A percentile compares a stretch with the other conserved stretches of the same genome.
These are phyloP conservation scores for Neofusicoccum parvum DNA, from an alignment of 2,329 filamentous ascomycete species.

Conservation along the genomic window DNA sequence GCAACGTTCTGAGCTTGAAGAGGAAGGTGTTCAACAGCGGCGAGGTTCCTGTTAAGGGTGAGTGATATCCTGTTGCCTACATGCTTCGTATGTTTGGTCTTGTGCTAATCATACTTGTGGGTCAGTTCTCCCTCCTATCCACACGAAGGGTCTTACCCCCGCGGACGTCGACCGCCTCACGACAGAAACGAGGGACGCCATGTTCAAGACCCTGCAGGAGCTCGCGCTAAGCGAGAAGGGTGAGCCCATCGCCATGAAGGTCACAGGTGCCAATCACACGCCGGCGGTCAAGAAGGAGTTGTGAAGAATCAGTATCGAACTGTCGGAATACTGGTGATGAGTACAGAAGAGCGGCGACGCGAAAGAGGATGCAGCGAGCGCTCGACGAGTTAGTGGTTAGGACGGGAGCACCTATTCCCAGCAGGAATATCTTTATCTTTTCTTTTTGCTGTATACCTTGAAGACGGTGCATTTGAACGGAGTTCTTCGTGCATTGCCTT, in stretches of 20 bases:
- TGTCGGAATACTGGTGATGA: too few relatives aligned
- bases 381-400: too few relatives aligned
- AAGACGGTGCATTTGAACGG: too few relatives aligned
- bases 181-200: conserved; percentile 35
- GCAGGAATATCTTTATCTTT: too few relatives aligned
- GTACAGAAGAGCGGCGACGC: too few relatives aligned
- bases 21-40: conserved; percentile 45
- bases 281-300: conserved; percentile 19
- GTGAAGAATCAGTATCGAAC: background rate
- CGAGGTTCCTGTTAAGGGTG: conserved; percentile 56
- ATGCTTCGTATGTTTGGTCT: background rate
- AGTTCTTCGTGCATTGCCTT: too few relatives aligned
- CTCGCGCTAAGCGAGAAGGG: conserved; percentile 31
- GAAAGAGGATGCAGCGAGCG: too few relatives aligned
- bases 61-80: background rate
- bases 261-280: background rate
- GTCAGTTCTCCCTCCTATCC: conserved; percentile 37
- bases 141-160: conserved; percentile 36
- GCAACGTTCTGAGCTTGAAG: conserved; percentile 50
- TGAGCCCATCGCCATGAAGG: conserved; percentile 13
- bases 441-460: too few relatives aligned
- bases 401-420: too few relatives aligned
- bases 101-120: background rate
- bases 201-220: conserved; percentile 40
- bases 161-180: conserved; percentile 39